Percentiles rank a stretch among this genome's conserved stretches.
Evolutionary conservation across 2,329 filamentous ascomycete genomes (phyloP).

Genomic region (Aspergillus spinulosporus): DNA sequence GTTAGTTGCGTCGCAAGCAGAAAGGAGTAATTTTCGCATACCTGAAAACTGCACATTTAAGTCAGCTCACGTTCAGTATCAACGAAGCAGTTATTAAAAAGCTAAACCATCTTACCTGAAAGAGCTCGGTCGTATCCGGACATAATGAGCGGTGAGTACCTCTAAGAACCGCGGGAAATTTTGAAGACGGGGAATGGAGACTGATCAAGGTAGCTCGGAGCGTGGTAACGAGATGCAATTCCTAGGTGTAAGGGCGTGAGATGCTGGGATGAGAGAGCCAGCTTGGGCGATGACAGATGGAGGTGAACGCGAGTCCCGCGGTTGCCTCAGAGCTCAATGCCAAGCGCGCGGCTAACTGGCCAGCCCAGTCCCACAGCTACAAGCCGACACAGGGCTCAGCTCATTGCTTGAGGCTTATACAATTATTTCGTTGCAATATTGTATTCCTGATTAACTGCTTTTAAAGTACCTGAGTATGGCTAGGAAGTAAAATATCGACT

Average conservation of each 20-base stretch:
- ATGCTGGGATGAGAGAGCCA: conserved; percentile 15
- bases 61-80: conserved; percentile 42
- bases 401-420: background rate
- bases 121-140: conserved; percentile 99
- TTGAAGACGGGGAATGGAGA: conserved; percentile 9
- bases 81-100: conserved; percentile 8
- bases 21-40: conserved; percentile 38
- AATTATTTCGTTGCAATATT: background rate
- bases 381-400: background rate
- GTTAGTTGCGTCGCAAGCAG: conserved; percentile 29
- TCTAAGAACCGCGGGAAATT: background rate
- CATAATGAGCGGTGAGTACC: conserved; percentile 48
- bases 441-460: too few relatives aligned
- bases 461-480: too few relatives aligned
- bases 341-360: conserved; percentile 28
- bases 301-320: conserved; percentile 30
- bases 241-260: conserved; percentile 18
- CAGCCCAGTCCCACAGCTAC: conserved; percentile 4
- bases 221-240: conserved; percentile 18
- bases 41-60: conserved; percentile 73
- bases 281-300: conserved; percentile 28
- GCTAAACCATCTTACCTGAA: conserved; percentile 70
- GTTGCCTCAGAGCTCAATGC: conserved; percentile 30
- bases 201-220: conserved; percentile 3
- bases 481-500: too few relatives aligned